A percentile compares a stretch with the other conserved stretches of the same genome.
Evolutionary conservation across 495 filamentous ascomycete genomes (phyloP).

Genomic region (Thermochaetoides thermophila): DNA sequence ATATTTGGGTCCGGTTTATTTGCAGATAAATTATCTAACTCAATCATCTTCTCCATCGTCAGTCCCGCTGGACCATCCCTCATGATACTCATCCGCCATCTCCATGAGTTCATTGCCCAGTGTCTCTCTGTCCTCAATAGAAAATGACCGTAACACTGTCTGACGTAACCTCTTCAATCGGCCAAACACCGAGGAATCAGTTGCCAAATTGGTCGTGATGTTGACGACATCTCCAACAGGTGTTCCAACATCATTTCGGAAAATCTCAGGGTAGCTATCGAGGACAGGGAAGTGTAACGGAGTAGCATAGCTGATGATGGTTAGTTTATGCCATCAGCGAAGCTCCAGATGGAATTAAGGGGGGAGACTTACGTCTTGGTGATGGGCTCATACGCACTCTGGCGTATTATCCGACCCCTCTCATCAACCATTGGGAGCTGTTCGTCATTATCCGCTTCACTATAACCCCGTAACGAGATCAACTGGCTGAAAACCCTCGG

Average conservation of each 20-base stretch:
- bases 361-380: constrained; percentile 9
- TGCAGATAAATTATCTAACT: too few relatives aligned
- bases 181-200: constrained; percentile 53
- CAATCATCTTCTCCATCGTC: constrained; percentile 64
- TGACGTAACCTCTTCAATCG: constrained; percentile 51
- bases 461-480: constrained; percentile 9
- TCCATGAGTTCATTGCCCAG: constrained; percentile 72
- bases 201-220: constrained; percentile 52
- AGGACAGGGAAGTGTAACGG: constrained; percentile 58
- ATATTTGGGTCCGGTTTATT: too few relatives aligned
- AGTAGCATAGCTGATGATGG: constrained; percentile 25
- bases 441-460: constrained; percentile 7
- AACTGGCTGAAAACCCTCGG: constrained; percentile 19
- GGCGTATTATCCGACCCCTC: constrained; percentile 3
- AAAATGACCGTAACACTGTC: constrained; percentile 40
- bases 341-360: too few relatives aligned
- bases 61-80: constrained; percentile 76
- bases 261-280: constrained; percentile 67
- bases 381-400: constrained; percentile 12
- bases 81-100: constrained; percentile 75
- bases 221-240: constrained; percentile 30
- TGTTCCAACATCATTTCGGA: constrained; percentile 27
- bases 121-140: constrained; percentile 65
- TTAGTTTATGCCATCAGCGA: too few relatives aligned
- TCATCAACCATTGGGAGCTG: constrained; percentile 8